These are phyloP conservation scores for Didymella sp. DNA, from an alignment of 2,329 filamentous ascomycete genomes.

Conservation along the genomic window DNA sequence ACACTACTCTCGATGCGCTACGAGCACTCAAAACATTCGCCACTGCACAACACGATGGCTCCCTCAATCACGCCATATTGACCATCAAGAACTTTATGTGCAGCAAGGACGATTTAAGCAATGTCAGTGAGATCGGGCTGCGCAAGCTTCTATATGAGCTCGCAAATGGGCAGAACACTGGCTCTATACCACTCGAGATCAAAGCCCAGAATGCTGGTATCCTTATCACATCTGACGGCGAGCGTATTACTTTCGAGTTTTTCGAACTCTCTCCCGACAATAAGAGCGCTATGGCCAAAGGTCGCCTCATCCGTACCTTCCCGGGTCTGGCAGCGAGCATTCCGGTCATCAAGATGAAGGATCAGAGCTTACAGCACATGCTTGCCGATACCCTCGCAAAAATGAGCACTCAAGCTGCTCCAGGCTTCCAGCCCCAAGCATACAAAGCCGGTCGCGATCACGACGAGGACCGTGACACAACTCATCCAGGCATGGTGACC, in stretches of 20 bases:
- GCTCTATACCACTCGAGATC: slow-evolving; percentile 51
- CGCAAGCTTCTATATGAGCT: slow-evolving; percentile 15
- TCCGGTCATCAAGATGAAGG: slow-evolving; percentile 25
- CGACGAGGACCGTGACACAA: slow-evolving; percentile 58
- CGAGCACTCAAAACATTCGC: slow-evolving; percentile 16
- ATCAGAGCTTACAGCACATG: slow-evolving; percentile 25
- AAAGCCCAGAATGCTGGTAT: slow-evolving; percentile 58
- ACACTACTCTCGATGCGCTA: slow-evolving; percentile 21
- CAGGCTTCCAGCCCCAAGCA: slow-evolving; percentile 45
- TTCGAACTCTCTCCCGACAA: slow-evolving; percentile 58
- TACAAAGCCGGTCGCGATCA: slow-evolving; percentile 50
- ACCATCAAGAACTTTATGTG: background rate
- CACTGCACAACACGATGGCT: background rate
- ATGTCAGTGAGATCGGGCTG: slow-evolving; percentile 24
- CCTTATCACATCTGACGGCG: slow-evolving; percentile 44
- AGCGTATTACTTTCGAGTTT: slow-evolving; percentile 48
- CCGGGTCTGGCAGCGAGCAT: slow-evolving; percentile 53
- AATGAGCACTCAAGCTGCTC: slow-evolving; percentile 47
- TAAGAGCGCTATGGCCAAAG: slow-evolving; percentile 48
- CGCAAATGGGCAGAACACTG: slow-evolving; percentile 16
- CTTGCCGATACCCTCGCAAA: slow-evolving; percentile 46
- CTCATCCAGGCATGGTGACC: slow-evolving; percentile 59
- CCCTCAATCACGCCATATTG: no score
- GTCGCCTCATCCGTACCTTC: slow-evolving; percentile 55
- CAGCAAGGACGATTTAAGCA: slow-evolving; percentile 16